Evolutionary conservation across 192 early-diverging fungal species (phyloP).

Genomic region (Podila minutissima): DNA sequence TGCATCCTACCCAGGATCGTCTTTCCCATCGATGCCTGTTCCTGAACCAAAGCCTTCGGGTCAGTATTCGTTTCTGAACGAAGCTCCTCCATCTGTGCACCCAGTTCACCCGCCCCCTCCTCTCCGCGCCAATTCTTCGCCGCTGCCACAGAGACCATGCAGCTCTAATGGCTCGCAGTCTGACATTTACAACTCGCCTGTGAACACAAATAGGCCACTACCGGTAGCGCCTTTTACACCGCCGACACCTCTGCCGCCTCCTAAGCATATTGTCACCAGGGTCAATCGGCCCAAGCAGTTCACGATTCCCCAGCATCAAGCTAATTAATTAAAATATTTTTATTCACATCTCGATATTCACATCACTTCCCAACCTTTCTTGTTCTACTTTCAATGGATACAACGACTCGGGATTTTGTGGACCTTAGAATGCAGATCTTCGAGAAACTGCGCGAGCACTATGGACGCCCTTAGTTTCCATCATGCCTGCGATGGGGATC

Average conservation of each 20-base stretch:
- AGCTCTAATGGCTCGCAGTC: neutral
- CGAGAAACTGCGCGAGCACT: no score
- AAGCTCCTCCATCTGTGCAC: neutral
- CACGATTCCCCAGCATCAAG: conserved; percentile 4
- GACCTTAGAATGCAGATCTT: no score
- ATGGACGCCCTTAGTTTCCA: no score
- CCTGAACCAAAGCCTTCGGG: neutral
- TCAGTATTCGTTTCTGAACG: conserved; percentile 1
- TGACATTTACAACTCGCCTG: conserved; percentile 7
- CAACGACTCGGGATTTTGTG: no score
- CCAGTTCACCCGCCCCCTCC: conserved; percentile 5
- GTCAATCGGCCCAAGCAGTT: conserved; percentile 39
- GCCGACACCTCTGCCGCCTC: conserved; percentile 20
- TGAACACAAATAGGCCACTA: conserved; percentile 9
- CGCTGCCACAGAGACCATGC: neutral
- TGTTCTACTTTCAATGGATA: no score
- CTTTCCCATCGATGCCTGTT: neutral
- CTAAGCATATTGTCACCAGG: conserved; percentile 30
- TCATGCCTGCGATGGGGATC: no score
- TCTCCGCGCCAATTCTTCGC: conserved; percentile 12
- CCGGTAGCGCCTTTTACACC: conserved; percentile 7
- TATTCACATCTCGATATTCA: neutral
- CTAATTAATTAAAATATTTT: neutral
- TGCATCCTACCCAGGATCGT: neutral
- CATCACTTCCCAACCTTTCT: no score